Percentiles rank a stretch among this genome's conserved stretches.
These are phyloP conservation scores for Sphaceloma murrayae DNA, from an alignment of 2,329 filamentous ascomycete species.

Conservation along the genomic window DNA sequence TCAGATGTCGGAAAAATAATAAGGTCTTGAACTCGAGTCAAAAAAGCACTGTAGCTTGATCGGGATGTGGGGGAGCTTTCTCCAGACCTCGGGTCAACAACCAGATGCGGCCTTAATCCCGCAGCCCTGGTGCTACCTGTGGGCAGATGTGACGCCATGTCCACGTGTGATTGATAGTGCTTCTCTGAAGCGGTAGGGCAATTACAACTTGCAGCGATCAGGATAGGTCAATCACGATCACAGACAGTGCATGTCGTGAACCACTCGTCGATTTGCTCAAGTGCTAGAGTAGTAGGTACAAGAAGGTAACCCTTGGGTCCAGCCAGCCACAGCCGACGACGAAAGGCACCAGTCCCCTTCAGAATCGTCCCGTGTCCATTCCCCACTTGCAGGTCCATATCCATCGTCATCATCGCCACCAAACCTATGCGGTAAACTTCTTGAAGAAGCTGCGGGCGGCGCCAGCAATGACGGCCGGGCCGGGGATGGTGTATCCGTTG, in stretches of 20 bases:
- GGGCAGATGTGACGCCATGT: no score
- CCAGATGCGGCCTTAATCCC: no score
- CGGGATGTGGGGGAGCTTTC: conserved; percentile 11
- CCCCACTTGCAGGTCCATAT: no score
- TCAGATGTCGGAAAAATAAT: no score
- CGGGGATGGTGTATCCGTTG: conserved; percentile 42
- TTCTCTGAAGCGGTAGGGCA: no score
- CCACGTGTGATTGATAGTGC: no score
- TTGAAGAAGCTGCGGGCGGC: conserved; percentile 11
- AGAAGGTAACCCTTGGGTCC: conserved; percentile 13
- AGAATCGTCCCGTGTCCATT: conserved; percentile 5
- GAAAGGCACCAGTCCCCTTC: conserved; percentile 13
- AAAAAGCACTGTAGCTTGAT: conserved; percentile 2
- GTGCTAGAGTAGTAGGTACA: conserved; percentile 6
- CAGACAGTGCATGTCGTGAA: neutral
- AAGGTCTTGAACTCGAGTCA: conserved; percentile 3
- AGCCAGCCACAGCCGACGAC: conserved; percentile 6
- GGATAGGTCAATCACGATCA: neutral
- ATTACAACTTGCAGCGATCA: no score
- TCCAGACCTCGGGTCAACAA: no score
- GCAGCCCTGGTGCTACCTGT: no score
- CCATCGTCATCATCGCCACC: no score
- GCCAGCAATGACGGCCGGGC: conserved; percentile 32
- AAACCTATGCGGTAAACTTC: conserved; percentile 13
- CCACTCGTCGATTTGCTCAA: conserved; percentile 10